Conservation (phyloP, 2,329 filamentous ascomycete genomes). For the Aureobasidium subglaciale region DNA sequence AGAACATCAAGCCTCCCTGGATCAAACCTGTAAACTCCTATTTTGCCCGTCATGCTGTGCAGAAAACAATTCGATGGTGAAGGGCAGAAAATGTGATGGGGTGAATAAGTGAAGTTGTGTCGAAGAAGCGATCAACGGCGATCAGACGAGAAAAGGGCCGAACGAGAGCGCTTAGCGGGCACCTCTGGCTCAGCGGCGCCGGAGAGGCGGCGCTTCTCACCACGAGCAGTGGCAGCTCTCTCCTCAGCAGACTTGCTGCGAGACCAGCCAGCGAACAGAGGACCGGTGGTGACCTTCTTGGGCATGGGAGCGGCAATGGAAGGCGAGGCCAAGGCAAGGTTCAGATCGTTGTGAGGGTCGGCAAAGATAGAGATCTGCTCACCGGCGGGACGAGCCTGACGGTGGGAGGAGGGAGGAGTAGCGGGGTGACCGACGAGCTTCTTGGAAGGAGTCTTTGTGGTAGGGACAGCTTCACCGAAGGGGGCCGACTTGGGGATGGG, state of each 20-base stretch:
- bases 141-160: background rate
- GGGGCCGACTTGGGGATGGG: slow-evolving; percentile 22
- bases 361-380: slow-evolving; percentile 13
- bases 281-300: slow-evolving; percentile 31
- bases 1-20: background rate
- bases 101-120: background rate
- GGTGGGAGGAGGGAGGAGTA: slow-evolving; percentile 56
- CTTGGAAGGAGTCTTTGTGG: slow-evolving; percentile 21
- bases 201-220: background rate
- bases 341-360: background rate
- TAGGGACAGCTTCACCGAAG: slow-evolving; percentile 10
- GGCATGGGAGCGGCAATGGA: slow-evolving; percentile 16
- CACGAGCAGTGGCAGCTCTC: background rate
- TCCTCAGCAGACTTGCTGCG: slow-evolving; percentile 46
- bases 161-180: slow-evolving; percentile 6
- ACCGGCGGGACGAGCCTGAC: slow-evolving; percentile 50
- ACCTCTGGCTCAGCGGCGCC: background rate
- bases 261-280: slow-evolving; percentile 62
- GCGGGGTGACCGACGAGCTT: slow-evolving; percentile 43
- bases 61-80: background rate
- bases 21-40: background rate
- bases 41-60: background rate
- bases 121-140: background rate
- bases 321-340: background rate
- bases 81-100: background rate